These are phyloP conservation scores for Sisymbrium irio DNA, from an alignment of 345 rosid species.

Conservation along the genomic window DNA sequence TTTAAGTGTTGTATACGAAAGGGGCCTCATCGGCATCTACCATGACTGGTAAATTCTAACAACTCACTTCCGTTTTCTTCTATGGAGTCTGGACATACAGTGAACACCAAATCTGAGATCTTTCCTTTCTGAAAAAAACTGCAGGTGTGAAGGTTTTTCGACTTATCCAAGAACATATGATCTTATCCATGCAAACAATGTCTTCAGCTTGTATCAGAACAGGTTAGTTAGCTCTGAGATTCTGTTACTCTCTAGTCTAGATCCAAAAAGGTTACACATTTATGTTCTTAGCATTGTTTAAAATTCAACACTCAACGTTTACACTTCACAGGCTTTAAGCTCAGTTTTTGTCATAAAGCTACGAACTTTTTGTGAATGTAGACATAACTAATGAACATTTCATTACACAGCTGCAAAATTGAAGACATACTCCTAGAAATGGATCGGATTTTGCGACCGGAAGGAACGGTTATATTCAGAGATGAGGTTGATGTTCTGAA, in stretches of 20 bases:
- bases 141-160: slow-evolving; percentile 75
- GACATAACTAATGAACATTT: not conserved
- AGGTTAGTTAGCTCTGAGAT: slow-evolving; percentile 35
- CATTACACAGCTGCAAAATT: slow-evolving; percentile 45
- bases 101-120: not conserved
- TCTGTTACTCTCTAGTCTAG: not conserved
- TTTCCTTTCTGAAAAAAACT: slow-evolving; percentile 34
- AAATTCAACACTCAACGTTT: not conserved
- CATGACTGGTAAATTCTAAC: slow-evolving; percentile 64
- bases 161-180: slow-evolving; percentile 80
- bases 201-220: slow-evolving; percentile 60
- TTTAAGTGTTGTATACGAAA: slow-evolving; percentile 56
- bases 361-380: not conserved
- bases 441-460: slow-evolving; percentile 70
- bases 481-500: slow-evolving; percentile 48
- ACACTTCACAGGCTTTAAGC: not conserved
- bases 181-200: slow-evolving; percentile 58
- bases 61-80: slow-evolving; percentile 5
- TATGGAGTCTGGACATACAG: not conserved
- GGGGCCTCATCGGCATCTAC: slow-evolving; percentile 76
- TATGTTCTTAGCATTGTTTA: not conserved
- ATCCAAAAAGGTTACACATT: not conserved
- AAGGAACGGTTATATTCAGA: slow-evolving; percentile 62
- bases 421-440: slow-evolving; percentile 65
- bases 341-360: not conserved